Conservation (phyloP, 2,329 filamentous ascomycete genomes). For the Fusarium acutatum region DNA sequence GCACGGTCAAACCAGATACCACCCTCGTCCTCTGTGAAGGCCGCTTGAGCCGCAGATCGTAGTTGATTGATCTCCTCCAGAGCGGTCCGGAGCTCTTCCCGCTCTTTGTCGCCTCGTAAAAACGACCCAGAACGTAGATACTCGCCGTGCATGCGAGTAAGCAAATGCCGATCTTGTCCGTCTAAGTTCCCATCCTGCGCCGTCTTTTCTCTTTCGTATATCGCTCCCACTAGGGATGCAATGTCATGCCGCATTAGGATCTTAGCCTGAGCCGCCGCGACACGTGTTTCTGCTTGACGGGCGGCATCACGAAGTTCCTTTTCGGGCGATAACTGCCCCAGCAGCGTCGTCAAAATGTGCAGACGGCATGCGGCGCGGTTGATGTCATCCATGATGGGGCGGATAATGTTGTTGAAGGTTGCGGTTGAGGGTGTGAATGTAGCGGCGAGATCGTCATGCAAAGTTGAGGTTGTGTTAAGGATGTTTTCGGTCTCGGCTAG, state of each 20-base stretch:
- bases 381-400: not conserved
- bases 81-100: not conserved
- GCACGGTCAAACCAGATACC: not conserved
- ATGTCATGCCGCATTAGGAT: not conserved
- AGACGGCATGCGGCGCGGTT: not conserved
- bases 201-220: not conserved
- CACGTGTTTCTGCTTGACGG: not conserved
- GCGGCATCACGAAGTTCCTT: not conserved
- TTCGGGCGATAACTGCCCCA: not conserved
- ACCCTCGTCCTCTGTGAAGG: not conserved
- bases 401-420: not conserved
- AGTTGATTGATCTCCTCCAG: not conserved
- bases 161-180: not conserved
- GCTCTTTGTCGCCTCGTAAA: not conserved
- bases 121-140: not conserved
- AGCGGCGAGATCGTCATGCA: not conserved
- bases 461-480: not conserved
- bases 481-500: not conserved
- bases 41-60: not conserved
- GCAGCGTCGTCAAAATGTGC: not conserved
- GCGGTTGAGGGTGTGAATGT: not conserved
- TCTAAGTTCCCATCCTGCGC: not conserved
- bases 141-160: not conserved
- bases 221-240: not conserved
- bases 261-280: not conserved